Evolutionary conservation across 2,329 filamentous ascomycete genomes (phyloP), one percentile per base, ranked within the genome.

Genomic region (Trichophyton schoenleinii): DNA sequence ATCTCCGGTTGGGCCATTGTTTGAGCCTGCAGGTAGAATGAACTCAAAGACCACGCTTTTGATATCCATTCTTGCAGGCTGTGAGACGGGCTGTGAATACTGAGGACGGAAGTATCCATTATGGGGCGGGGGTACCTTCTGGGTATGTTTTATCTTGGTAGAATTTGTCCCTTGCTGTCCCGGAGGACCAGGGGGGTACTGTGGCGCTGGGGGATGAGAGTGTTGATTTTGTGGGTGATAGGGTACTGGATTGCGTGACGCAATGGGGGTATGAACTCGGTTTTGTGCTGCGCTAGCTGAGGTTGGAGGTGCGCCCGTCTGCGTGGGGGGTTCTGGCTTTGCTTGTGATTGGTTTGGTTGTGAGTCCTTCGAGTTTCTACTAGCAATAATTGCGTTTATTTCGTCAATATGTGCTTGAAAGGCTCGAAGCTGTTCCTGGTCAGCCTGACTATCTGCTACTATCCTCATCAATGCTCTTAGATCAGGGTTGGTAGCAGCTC

Each of bases 321-420:
- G 59, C 3, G 58, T 28, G 18, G 58, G 49, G 18, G 58, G 59
- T 3, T 66, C 62, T 11, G 55, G 20, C 31, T 69, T 66, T 31
- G 64, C 57, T 25, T 65, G 60, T 22, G 41, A 62, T 34, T 58
- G 46, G 15, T 63, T 63, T 59, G 42, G 62, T 64, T 66, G 69
- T 57, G 71, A 70, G 63, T 73, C 70, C 61, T 76, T 74, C 60
- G 74, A 73, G 60, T 75, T 72, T 62, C 73, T 71, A n/a, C 72
- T 69, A 60, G 75, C 75, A 60, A 80, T 75, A 34, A 79, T 78
- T 1, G 75, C 76, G 63, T 79, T 80, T 9, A 80, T 72, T 62
- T 79, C 77, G 63, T 80, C 78, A 59, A 80, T 80, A 64, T 80
- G 78, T 34, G 73, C 72, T 64, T 80, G 78, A 63, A 80, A 80